Evolutionary conservation across 2,329 filamentous ascomycete genomes (phyloP).

Genomic region (Pyrenophora tritici-repentis): DNA sequence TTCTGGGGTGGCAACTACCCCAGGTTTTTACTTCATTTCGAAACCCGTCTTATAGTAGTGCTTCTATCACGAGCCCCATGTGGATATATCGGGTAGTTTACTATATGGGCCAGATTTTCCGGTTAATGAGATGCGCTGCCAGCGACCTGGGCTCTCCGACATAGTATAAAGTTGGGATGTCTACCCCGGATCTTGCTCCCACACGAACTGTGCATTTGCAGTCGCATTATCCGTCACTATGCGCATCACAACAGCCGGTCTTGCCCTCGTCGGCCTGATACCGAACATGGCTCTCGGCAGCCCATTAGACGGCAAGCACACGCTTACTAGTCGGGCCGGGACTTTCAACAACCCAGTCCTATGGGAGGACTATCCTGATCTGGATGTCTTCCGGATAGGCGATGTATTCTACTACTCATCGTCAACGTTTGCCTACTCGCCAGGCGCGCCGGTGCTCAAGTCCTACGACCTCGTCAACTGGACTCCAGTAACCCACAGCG

Average conservation of each 20-base stretch:
- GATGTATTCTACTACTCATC: conserved; percentile 61
- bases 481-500: conserved; percentile 49
- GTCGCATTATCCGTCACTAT: conserved; percentile 1
- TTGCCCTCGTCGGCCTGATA: neutral
- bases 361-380: conserved; percentile 61
- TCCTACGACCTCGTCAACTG: conserved; percentile 62
- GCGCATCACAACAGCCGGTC: conserved; percentile 3
- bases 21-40: conserved; percentile 10
- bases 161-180: neutral
- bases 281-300: conserved; percentile 1
- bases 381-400: conserved; percentile 58
- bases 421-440: conserved; percentile 62
- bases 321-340: conserved; percentile 9
- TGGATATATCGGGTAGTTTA: neutral
- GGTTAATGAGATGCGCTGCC: neutral
- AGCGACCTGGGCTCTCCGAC: neutral
- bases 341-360: conserved; percentile 59
- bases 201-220: neutral
- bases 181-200: neutral
- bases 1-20: conserved; percentile 8
- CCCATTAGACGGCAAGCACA: neutral
- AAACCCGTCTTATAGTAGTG: neutral
- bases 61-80: neutral
- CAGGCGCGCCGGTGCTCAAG: conserved; percentile 61
- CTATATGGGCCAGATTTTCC: neutral